These are phyloP conservation scores for Euphorbia celastroides DNA, from an alignment of 441 rosid species.

Conservation along the genomic window DNA sequence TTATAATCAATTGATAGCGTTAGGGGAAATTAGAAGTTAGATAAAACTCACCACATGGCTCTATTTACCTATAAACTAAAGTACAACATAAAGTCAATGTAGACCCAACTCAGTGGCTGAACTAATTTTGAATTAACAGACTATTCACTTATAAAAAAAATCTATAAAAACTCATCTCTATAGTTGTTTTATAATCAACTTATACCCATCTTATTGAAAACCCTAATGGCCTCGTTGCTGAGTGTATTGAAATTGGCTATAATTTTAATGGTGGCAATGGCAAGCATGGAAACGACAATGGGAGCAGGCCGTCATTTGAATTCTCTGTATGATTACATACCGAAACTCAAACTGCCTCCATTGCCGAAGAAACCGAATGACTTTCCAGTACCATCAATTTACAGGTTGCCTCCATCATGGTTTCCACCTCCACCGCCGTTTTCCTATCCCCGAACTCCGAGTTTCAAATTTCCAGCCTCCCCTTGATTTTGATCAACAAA, in stretches of 20 bases:
- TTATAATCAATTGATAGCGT: no score
- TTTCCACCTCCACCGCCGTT: background rate
- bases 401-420: background rate
- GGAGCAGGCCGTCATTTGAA: background rate
- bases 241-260: background rate
- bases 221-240: background rate
- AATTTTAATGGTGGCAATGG: background rate
- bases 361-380: background rate
- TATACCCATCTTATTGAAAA: no score
- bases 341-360: background rate
- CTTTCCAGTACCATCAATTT: background rate
- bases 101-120: background rate
- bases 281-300: background rate
- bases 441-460: background rate
- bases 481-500: no score
- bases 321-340: background rate
- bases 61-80: no score
- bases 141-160: no score
- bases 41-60: no score
- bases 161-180: no score
- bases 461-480: background rate
- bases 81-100: no score
- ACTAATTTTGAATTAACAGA: background rate
- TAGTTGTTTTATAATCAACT: no score
- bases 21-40: no score